These are phyloP conservation scores for Acanthamoeba culbertsoni DNA, from an alignment of 208 protist genomes.

Conservation along the genomic window DNA sequence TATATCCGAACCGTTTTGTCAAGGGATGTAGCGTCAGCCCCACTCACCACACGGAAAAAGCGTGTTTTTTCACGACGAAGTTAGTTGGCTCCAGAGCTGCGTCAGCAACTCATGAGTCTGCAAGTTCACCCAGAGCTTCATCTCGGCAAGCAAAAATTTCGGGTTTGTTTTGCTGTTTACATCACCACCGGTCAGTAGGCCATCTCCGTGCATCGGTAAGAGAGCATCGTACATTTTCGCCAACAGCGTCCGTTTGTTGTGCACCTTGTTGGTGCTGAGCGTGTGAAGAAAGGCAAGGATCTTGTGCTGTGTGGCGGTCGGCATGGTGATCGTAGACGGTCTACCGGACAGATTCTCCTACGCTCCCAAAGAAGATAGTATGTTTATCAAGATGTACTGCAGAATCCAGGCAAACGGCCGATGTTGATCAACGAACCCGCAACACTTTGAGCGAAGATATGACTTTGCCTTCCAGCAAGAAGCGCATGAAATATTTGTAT, in stretches of 20 bases:
- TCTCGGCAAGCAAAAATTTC: conserved; percentile 32
- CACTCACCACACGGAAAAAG: too few relatives aligned
- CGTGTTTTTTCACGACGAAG: too few relatives aligned
- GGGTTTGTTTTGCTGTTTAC: background rate
- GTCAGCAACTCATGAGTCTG: background rate
- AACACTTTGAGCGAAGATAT: background rate
- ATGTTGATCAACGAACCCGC: background rate
- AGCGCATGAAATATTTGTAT: conserved; percentile 58
- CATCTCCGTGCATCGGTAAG: background rate
- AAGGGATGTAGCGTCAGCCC: too few relatives aligned
- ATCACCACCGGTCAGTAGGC: background rate
- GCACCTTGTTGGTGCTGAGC: background rate
- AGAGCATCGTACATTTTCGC: background rate
- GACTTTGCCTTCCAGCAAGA: conserved; percentile 21
- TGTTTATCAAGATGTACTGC: background rate
- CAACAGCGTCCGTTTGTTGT: background rate
- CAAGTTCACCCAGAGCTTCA: conserved; percentile 45
- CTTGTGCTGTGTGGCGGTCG: conserved; percentile 20
- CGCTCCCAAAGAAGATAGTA: too few relatives aligned
- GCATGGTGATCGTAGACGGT: background rate
- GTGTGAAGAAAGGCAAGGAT: conserved; percentile 1
- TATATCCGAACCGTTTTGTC: too few relatives aligned
- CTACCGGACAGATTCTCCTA: conserved; percentile 38
- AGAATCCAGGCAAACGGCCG: too few relatives aligned
- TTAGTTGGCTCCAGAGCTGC: conserved; percentile 8